Percentiles rank a stretch among this genome's conserved stretches.
These are phyloP conservation scores for Babesia divergens DNA, from an alignment of 169 alveolate species.

Conservation along the genomic window DNA sequence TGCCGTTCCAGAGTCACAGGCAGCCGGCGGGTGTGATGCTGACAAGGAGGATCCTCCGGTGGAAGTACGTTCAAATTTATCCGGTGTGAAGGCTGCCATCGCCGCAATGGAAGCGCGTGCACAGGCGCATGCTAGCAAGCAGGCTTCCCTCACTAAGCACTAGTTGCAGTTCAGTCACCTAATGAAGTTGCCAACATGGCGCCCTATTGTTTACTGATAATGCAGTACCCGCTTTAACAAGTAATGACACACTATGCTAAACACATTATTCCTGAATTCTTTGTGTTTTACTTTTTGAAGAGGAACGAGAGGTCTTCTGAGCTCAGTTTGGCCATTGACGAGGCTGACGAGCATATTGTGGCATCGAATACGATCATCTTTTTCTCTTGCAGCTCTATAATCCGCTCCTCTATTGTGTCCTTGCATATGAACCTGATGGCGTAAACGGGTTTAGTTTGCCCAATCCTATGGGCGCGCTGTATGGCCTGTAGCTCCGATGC, in stretches of 20 bases:
- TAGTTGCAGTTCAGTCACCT: no score
- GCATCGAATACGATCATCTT: conserved; percentile 90
- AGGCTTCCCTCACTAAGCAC: no score
- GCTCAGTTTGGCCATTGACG: conserved; percentile 81
- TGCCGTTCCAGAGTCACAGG: background rate
- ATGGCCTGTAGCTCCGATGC: conserved; percentile 98
- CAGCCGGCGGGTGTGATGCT: background rate
- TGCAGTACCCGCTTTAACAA: background rate
- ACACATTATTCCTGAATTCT: background rate
- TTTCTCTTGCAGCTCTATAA: conserved; percentile 88
- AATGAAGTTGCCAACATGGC: no score
- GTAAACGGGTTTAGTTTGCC: conserved; percentile 90
- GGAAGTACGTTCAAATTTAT: background rate
- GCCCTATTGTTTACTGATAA: no score
- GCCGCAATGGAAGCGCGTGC: conserved; percentile 29
- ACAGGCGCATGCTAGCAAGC: background rate
- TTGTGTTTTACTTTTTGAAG: conserved; percentile 50
- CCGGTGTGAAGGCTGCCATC: conserved; percentile 18
- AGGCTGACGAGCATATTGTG: conserved; percentile 40
- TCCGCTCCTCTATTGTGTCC: conserved; percentile 95
- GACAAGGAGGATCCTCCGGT: background rate
- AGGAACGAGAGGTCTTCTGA: conserved; percentile 85
- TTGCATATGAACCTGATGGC: conserved; percentile 91
- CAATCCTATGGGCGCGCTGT: conserved; percentile 95
- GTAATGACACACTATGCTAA: background rate